Evolutionary conservation across 129 eudicot genomes (phyloP), one percentile per base, ranked within the genome.

Genomic region (Tanacetum coccineum): DNA sequence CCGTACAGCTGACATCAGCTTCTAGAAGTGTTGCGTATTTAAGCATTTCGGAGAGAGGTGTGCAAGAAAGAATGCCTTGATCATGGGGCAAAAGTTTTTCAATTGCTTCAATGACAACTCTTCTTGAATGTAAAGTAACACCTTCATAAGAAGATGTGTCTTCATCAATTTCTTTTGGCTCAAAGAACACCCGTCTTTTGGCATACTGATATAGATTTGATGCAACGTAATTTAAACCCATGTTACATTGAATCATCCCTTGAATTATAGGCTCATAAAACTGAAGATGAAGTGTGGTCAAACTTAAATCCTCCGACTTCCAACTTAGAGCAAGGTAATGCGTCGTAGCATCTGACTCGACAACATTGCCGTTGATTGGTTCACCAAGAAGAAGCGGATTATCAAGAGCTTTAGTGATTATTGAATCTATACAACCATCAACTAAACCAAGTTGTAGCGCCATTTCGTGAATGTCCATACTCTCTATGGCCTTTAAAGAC

Each of bases 311-410:
- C 14, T 84, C 83, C 0, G 80, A 42, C 21, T 71, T 69, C 62
- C 84, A 64, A 19, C 77, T 79, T 6, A 44, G 61, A 60, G 46
- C 71, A 52, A 87, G 84, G 13, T 81, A 85, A 60, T 67, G 80
- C 39, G 90, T 74, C 69, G 81, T 74, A 6, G 75, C 84, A 51
- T 74, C 79, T 9, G 81, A 75, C 65, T 76, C 73, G 47, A 51
- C 65, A 26, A 18, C 70, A 49, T 64, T 30, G 5, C 18, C 73
- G 47, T 60, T 80, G n/a, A 81, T 32, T 13, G 90, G 87, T 67
- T 84, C 85, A 2, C 83, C 87, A n/a, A 87, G 80, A n/a, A 84
- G 59, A 56, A 51, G 60, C 2, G 90, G 95, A 61, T 87, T 63
- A 4, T 72, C 58, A 22, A 76, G 28, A 6, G 74, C 95, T 67